Conservation (phyloP, 2,329 filamentous ascomycete species). For the Macrophomina tecta region DNA sequence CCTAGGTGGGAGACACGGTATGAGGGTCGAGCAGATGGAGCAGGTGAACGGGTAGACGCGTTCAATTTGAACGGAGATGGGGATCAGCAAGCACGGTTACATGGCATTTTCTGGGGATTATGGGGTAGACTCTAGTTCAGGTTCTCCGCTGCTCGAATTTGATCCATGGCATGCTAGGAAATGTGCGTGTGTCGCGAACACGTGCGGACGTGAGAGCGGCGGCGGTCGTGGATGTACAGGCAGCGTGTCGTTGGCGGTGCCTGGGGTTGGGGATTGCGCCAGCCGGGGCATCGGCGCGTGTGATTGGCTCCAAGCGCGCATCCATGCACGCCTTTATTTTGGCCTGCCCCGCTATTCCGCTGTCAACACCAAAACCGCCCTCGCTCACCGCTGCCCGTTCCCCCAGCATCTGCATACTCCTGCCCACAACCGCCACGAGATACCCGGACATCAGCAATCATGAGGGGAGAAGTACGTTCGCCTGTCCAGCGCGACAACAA, state of each 20-base stretch:
- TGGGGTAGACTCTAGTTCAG: not conserved
- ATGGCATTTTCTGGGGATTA: conserved; percentile 15
- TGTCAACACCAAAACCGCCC: conserved; percentile 28
- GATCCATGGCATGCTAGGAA: not conserved
- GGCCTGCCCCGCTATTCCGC: conserved; percentile 27
- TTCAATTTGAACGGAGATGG: conserved; percentile 7
- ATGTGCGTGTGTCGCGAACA: not conserved
- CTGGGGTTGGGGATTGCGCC: conserved; percentile 10
- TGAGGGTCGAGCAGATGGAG: not conserved
- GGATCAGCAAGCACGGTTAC: conserved; percentile 26
- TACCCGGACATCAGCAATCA: conserved; percentile 35
- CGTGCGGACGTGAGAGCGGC: conserved; percentile 12
- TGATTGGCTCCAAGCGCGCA: conserved; percentile 20
- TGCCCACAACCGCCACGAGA: conserved; percentile 21
- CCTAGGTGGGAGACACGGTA: not conserved
- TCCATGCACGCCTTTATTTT: conserved; percentile 28
- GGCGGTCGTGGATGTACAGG: conserved; percentile 5
- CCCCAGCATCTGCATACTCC: conserved; percentile 23
- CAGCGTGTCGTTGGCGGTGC: conserved; percentile 22
- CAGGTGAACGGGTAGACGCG: not conserved
- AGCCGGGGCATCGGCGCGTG: not conserved
- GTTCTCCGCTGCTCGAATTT: not conserved
- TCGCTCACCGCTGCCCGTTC: conserved; percentile 23
- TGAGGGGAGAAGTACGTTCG: conserved; percentile 49
- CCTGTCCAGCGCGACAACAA: conserved; percentile 8